Evolutionary conservation across 2,329 filamentous ascomycete genomes (phyloP).

Genomic region (Macroventuria anomochaeta): DNA sequence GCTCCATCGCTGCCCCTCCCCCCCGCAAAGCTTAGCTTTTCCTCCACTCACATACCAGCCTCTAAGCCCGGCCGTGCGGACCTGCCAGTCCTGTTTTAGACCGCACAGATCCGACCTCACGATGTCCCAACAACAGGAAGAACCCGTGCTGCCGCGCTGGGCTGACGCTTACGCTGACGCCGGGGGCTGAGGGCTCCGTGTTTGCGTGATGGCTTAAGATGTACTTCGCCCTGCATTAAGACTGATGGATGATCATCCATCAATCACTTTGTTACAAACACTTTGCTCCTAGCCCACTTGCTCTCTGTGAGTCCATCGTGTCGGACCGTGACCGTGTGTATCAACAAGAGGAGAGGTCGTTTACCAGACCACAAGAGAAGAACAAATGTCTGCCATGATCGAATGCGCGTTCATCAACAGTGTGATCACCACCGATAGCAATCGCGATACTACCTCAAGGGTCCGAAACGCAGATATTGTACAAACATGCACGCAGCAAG

Average conservation of each 20-base stretch:
- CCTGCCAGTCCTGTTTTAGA: slow-evolving; percentile 11
- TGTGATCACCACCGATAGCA: slow-evolving; percentile 25
- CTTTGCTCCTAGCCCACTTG: slow-evolving; percentile 10
- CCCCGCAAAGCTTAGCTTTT: slow-evolving; percentile 17
- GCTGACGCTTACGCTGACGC: slow-evolving; percentile 3
- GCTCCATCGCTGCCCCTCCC: slow-evolving; percentile 8
- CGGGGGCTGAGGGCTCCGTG: not conserved
- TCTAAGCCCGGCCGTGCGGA: slow-evolving; percentile 5
- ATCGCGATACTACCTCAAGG: not conserved
- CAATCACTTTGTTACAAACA: not conserved
- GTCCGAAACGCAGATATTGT: not conserved
- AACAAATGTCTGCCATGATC: slow-evolving; percentile 33
- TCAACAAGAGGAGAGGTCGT: not conserved
- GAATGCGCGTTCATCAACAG: slow-evolving; percentile 42
- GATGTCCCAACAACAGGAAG: slow-evolving; percentile 4
- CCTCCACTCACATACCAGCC: slow-evolving; percentile 2
- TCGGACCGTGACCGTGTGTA: slow-evolving; percentile 1
- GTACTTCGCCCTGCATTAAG: not conserved
- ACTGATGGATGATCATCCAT: not conserved
- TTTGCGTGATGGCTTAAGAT: slow-evolving; percentile 1
- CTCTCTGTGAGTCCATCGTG: not conserved
- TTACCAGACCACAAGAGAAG: not conserved
- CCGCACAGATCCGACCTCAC: slow-evolving; percentile 11
- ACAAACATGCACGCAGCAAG: slow-evolving; percentile 60
- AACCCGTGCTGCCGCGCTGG: slow-evolving; percentile 2